Evolutionary conservation across 768 basidiomycete genomes (phyloP).

Genomic region (Lyophyllum semitale): DNA sequence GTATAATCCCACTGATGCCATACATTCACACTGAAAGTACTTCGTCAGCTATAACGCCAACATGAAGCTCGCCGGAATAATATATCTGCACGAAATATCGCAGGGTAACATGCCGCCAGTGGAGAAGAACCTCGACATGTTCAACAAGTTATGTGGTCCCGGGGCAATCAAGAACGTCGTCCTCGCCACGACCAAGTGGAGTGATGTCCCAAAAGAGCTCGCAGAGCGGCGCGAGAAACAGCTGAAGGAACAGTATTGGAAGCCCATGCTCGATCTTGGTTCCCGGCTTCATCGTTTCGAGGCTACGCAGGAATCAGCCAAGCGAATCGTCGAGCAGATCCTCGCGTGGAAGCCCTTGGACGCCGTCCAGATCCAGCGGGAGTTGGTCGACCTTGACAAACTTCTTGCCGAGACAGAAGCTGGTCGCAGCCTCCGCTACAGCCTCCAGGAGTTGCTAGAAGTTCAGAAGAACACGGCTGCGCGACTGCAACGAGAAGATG

Average conservation of each 20-base stretch:
- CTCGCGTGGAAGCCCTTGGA: not conserved
- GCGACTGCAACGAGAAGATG: not conserved
- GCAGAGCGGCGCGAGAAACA: conserved; percentile 4
- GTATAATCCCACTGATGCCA: not conserved
- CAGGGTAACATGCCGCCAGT: conserved; percentile 41
- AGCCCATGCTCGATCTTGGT: conserved; percentile 1
- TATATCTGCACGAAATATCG: conserved; percentile 30
- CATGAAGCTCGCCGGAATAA: conserved; percentile 27
- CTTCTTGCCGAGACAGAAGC: conserved; percentile 1
- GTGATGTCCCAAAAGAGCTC: conserved; percentile 22
- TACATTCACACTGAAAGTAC: not conserved
- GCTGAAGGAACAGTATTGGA: conserved; percentile 6
- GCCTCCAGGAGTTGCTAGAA: not conserved
- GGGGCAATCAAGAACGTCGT: conserved; percentile 43
- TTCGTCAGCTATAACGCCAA: conserved; percentile 22
- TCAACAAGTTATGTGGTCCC: conserved; percentile 48
- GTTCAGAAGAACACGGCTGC: not conserved
- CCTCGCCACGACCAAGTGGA: conserved; percentile 52
- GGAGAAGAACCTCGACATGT: conserved; percentile 46
- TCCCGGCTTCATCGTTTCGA: conserved; percentile 1
- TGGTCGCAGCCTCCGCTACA: not conserved
- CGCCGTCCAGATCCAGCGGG: not conserved
- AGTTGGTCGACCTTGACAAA: not conserved
- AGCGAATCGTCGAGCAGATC: not conserved
- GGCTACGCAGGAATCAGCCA: not conserved